Percentiles rank a stretch among this genome's conserved stretches.
Conservation (phyloP, 768 basidiomycete genomes). For the Mycena olivaceomarginata region DNA sequence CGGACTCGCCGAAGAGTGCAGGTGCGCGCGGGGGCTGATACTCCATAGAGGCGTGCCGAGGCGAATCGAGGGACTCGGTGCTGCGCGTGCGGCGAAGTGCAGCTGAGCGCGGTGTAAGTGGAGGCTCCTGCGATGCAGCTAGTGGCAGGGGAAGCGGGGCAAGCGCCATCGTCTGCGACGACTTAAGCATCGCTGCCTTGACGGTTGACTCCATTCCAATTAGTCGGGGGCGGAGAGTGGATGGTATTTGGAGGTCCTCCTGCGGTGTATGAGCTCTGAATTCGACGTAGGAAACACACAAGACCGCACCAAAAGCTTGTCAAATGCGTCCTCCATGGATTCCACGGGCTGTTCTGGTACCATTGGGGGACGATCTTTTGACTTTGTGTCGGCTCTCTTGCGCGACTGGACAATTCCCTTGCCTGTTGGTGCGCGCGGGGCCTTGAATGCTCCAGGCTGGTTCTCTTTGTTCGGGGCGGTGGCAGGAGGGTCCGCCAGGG, state of each 20-base stretch:
- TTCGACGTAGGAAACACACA: background rate
- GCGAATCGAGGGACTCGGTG: slow-evolving; percentile 81
- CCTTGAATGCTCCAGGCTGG: slow-evolving; percentile 59
- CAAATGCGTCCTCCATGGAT: slow-evolving; percentile 82
- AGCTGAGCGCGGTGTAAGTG: slow-evolving; percentile 69
- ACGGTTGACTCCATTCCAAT: slow-evolving; percentile 88
- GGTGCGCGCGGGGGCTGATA: slow-evolving; percentile 59
- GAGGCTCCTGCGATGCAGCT: slow-evolving; percentile 48
- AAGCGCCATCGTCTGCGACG: slow-evolving; percentile 79
- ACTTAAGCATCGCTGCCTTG: slow-evolving; percentile 95
- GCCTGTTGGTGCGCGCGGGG: slow-evolving; percentile 38
- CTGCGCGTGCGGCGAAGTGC: slow-evolving; percentile 81
- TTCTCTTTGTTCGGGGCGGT: slow-evolving; percentile 80
- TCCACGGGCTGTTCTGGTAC: slow-evolving; percentile 42
- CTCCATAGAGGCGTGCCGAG: slow-evolving; percentile 65
- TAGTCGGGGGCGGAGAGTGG: slow-evolving; percentile 85
- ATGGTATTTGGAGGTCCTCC: slow-evolving; percentile 94
- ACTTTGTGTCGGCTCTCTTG: slow-evolving; percentile 69
- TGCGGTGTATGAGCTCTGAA: slow-evolving; percentile 51
- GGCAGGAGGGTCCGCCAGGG: slow-evolving; percentile 65
- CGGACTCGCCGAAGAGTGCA: slow-evolving; percentile 61
- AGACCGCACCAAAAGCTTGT: slow-evolving; percentile 82
- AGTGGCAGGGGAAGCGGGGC: slow-evolving; percentile 53
- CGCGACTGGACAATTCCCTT: slow-evolving; percentile 54
- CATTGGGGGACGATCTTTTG: slow-evolving; percentile 55